Percentiles rank a stretch among this genome's conserved stretches.
Evolutionary conservation across 2,329 filamentous ascomycete species (phyloP).

Genomic region (Epichloe typhina): DNA sequence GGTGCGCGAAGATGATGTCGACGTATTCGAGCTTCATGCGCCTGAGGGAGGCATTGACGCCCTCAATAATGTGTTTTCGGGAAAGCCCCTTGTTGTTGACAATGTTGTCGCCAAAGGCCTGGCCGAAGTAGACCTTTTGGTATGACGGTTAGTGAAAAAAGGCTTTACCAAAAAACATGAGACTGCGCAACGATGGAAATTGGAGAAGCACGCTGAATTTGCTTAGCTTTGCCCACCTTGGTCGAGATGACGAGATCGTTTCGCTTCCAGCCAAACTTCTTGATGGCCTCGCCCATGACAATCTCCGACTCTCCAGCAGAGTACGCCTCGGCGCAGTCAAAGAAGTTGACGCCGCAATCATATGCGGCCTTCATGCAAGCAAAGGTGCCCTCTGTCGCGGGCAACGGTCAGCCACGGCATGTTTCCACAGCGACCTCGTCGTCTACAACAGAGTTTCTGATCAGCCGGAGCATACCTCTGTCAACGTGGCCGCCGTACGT

Average conservation of each 20-base stretch:
- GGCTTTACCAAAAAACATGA: background rate
- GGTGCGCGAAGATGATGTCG: slow-evolving; percentile 56
- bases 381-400: slow-evolving; percentile 28
- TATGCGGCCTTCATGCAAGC: slow-evolving; percentile 49
- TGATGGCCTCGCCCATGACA: slow-evolving; percentile 48
- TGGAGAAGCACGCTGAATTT: background rate
- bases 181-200: no score
- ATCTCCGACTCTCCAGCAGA: slow-evolving; percentile 47
- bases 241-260: slow-evolving; percentile 49
- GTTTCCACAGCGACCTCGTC: background rate
- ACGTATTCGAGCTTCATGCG: slow-evolving; percentile 47
- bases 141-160: background rate
- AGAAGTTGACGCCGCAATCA: slow-evolving; percentile 48
- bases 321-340: slow-evolving; percentile 47
- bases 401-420: background rate
- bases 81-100: slow-evolving; percentile 57
- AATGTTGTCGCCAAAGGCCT: slow-evolving; percentile 43
- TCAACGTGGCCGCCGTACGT: slow-evolving; percentile 65
- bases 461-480: slow-evolving; percentile 31
- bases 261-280: slow-evolving; percentile 46
- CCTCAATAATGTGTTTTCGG: slow-evolving; percentile 58
- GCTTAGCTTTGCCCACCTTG: slow-evolving; percentile 26
- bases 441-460: background rate
- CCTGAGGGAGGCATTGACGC: slow-evolving; percentile 44
- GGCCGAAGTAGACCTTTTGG: slow-evolving; percentile 49